Evolutionary conservation across 768 basidiomycete genomes (phyloP), one percentile per base, ranked within the genome.

Genomic region (Strobilomyces echinocephalus): DNA sequence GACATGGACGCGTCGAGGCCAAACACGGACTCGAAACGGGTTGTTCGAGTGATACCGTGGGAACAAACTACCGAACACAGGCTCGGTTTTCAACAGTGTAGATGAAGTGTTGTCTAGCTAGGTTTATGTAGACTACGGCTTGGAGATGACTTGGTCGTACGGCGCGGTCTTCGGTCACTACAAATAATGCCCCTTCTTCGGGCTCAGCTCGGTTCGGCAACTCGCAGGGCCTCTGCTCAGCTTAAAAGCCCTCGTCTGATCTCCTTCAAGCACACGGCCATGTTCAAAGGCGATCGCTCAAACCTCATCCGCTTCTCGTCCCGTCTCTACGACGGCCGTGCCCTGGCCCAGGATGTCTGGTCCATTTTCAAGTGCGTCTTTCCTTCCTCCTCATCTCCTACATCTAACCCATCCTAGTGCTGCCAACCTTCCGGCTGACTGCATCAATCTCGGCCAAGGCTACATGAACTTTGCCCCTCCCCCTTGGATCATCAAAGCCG

Each of bases 381-480:
- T 14, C 43, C 52, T 34, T 42, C 24, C 38, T 43, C 39, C 33
- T 46, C 42, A 44, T 58, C 49, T 38, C 51, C n/a, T 18, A 45
- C 24, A 35, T 43, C 62, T 55, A 33, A 59, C 49, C 30, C 30
- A 33, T 39, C 43, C 18, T 67, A 97, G 93, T 66, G 91, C 81
- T 41, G 85, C 79, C 39, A 95, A 97, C 64, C 79, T 98, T 58
- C 95, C 95, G 0, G 58, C 81, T 10, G 91, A 97, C 67, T 92
- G 91, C 59, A 88, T 99, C 67, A 99, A 99, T 72, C 85, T 99
- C 41, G 95, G 95, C 5, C 95, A 86, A 69, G 88, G 88, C 5
- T 95, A 92, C 72, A 95, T 95, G 92, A 93, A 93, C 76, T 95
- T 94, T 67, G 69, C 83, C 1, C 92, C 92, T 15, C 91, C 92